Conservation (phyloP, 2,329 filamentous ascomycete genomes). For the Chaetothyriales sp. region DNA sequence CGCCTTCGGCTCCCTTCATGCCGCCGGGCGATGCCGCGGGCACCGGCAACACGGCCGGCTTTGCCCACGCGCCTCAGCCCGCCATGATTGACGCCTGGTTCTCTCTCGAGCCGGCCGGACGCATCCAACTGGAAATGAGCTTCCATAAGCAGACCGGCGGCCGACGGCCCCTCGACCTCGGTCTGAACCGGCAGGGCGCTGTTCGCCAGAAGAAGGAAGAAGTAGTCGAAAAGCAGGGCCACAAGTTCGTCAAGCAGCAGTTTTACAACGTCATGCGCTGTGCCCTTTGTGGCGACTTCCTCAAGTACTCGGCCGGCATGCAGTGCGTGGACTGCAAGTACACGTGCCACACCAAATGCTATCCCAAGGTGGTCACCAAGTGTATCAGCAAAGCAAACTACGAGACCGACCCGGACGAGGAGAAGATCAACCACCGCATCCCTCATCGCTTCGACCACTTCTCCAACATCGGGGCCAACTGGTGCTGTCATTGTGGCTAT, state of each 20-base stretch:
- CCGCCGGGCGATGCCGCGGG: constrained; percentile 24
- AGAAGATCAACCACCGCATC: constrained; percentile 99
- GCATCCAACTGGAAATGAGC: constrained; percentile 79
- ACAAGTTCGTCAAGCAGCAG: constrained; percentile 97
- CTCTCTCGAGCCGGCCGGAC: constrained; percentile 82
- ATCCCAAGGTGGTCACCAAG: constrained; percentile 91
- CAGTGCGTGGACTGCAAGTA: constrained; percentile 99
- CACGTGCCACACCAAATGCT: constrained; percentile 97
- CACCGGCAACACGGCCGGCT: constrained; percentile 23
- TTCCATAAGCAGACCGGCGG: constrained; percentile 86
- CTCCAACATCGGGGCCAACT: constrained; percentile 94
- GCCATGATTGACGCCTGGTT: constrained; percentile 81
- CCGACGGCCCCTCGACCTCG: constrained; percentile 68
- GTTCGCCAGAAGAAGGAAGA: constrained; percentile 97
- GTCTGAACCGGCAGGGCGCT: constrained; percentile 85
- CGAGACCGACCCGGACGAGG: constrained; percentile 94
- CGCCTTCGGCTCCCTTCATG: constrained; percentile 11
- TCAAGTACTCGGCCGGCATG: constrained; percentile 98
- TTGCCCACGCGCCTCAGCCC: constrained; percentile 21
- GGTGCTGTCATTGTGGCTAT: constrained; percentile 98
- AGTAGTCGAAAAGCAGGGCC: constrained; percentile 94
- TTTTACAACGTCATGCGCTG: constrained; percentile 99
- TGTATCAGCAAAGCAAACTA: constrained; percentile 99
- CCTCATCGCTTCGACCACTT: constrained; percentile 95
- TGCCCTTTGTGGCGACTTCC: constrained; percentile 90